Percentiles rank a stretch among this genome's conserved stretches.
These are phyloP conservation scores for Santalum album DNA, from an alignment of 164 flowering plant genomes.

Conservation along the genomic window DNA sequence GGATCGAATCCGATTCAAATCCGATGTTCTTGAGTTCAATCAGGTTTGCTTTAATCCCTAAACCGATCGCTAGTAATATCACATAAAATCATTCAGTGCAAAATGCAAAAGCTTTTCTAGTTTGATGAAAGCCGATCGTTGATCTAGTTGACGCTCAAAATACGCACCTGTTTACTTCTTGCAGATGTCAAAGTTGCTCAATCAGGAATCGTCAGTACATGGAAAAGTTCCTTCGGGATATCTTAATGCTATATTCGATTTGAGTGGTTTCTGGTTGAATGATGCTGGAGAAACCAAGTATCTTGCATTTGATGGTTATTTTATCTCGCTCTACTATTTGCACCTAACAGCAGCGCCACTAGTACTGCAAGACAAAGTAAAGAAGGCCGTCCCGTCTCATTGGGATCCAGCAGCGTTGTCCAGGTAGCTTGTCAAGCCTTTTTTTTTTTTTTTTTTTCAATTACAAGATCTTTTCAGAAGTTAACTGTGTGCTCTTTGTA, in stretches of 20 bases:
- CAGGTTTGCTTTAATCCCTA: slow-evolving; percentile 54
- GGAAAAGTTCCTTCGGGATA: slow-evolving; percentile 92
- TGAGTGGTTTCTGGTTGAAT: slow-evolving; percentile 71
- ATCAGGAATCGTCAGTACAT: slow-evolving; percentile 73
- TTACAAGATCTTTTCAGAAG: too few species aligned
- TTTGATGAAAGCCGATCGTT: too few species aligned
- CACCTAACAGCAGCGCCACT: slow-evolving; percentile 69
- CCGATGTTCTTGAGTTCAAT: slow-evolving; percentile 79
- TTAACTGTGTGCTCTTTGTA: too few species aligned
- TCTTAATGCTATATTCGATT: slow-evolving; percentile 65
- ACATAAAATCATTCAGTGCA: too few species aligned
- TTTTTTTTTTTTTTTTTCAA: not conserved
- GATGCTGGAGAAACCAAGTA: slow-evolving; percentile 69
- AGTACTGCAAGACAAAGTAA: slow-evolving; percentile 58
- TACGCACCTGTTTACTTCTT: slow-evolving; percentile 3
- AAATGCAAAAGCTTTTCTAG: too few species aligned
- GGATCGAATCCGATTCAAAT: slow-evolving; percentile 62
- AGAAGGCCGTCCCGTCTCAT: slow-evolving; percentile 70
- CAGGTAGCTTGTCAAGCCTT: slow-evolving; percentile 33
- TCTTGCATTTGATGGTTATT: slow-evolving; percentile 86
- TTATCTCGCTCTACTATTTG: slow-evolving; percentile 67
- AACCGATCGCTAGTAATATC: too few species aligned
- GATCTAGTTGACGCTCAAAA: too few species aligned
- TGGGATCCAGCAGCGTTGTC: slow-evolving; percentile 55
- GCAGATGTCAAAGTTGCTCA: slow-evolving; percentile 91